phyloP scores from a whole-genome alignment of 2,329 filamentous ascomycete genomes.

The Aureobasidium melanogenum region DNA sequence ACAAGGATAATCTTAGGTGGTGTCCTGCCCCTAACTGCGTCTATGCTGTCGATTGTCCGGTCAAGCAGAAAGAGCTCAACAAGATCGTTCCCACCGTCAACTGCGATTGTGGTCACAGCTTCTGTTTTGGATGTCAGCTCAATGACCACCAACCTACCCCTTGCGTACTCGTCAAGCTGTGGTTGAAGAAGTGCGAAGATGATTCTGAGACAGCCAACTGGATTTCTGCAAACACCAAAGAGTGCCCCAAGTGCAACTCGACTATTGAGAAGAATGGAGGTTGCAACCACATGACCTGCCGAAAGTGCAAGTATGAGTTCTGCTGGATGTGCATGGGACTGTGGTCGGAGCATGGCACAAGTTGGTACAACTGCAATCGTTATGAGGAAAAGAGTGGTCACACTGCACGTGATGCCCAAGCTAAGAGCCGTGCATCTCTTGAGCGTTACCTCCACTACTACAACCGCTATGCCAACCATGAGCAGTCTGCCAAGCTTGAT shows the following conservation, averaged over 20 bases:
- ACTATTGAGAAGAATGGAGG: conserved; percentile 99
- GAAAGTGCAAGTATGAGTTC: conserved; percentile 93
- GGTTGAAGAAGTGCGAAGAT: conserved; percentile 97
- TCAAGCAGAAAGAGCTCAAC: conserved; percentile 80
- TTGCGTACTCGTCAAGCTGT: conserved; percentile 82
- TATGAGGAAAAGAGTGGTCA: conserved; percentile 93
- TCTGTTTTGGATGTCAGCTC: conserved; percentile 90
- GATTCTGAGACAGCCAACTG: conserved; percentile 98
- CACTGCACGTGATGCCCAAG: conserved; percentile 85
- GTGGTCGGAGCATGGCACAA: conserved; percentile 97
- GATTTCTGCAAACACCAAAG: conserved; percentile 98
- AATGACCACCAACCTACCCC: conserved; percentile 90
- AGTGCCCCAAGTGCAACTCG: conserved; percentile 90
- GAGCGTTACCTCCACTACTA: conserved; percentile 99
- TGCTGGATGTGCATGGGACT: conserved; percentile 99
- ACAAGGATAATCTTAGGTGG: conserved; percentile 93
- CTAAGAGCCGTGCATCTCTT: conserved; percentile 78
- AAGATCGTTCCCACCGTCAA: conserved; percentile 82
- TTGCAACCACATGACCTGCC: conserved; percentile 96
- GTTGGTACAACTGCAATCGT: conserved; percentile 98
- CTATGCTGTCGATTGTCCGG: conserved; percentile 78
- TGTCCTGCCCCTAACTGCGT: conserved; percentile 96
- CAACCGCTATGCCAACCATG: conserved; percentile 97
- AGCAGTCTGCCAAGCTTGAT: conserved; percentile 92
- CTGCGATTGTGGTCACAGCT: conserved; percentile 75